Conservation (phyloP, 2,329 filamentous ascomycete species). For the Passalora sequoiae region DNA sequence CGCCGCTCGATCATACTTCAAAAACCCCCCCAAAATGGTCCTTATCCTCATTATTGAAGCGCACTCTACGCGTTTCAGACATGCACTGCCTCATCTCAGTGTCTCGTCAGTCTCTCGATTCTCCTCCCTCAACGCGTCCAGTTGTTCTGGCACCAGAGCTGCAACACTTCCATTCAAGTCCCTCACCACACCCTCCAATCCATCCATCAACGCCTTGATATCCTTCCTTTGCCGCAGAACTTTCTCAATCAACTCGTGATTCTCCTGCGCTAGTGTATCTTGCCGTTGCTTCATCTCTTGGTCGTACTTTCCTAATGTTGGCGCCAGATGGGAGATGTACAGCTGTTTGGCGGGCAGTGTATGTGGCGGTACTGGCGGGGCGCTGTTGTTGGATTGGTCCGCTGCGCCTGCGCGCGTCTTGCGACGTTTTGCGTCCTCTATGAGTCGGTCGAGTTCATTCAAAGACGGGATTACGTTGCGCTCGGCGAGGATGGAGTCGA, state of each 20-base stretch:
- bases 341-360: slow-evolving; percentile 53
- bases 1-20: too few relatives aligned
- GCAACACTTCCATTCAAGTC: slow-evolving; percentile 52
- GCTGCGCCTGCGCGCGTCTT: slow-evolving; percentile 42
- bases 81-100: slow-evolving; percentile 24
- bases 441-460: slow-evolving; percentile 57
- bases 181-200: slow-evolving; percentile 52
- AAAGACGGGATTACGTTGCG: slow-evolving; percentile 53
- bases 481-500: slow-evolving; percentile 56
- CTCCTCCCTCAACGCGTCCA: slow-evolving; percentile 29
- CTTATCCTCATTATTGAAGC: too few relatives aligned
- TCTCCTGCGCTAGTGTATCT: slow-evolving; percentile 47
- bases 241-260: slow-evolving; percentile 48
- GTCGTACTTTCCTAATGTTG: slow-evolving; percentile 50
- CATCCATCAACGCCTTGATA: slow-evolving; percentile 51
- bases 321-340: slow-evolving; percentile 55
- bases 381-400: background rate
- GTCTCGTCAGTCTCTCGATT: slow-evolving; percentile 29
- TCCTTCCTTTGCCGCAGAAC: slow-evolving; percentile 53
- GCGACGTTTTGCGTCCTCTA: slow-evolving; percentile 53
- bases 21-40: too few relatives aligned
- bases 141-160: slow-evolving; percentile 33
- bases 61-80: too few relatives aligned
- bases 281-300: slow-evolving; percentile 48
- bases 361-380: slow-evolving; percentile 48